These are phyloP conservation scores for Kwoniella heveanensis DNA, from an alignment of 768 basidiomycete genomes.

Conservation along the genomic window DNA sequence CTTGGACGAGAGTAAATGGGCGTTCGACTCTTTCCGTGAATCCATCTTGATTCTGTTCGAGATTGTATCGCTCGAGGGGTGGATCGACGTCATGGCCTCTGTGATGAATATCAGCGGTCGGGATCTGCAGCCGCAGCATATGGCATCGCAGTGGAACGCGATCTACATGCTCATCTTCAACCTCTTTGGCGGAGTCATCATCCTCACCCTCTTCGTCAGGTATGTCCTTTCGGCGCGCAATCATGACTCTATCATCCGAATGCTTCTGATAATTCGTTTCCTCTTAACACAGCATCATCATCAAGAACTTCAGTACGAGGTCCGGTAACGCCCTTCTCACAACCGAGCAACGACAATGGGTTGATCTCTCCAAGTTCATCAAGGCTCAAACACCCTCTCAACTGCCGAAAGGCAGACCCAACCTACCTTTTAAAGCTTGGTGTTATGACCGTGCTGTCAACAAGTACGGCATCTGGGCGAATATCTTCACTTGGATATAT, in stretches of 20 bases:
- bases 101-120: slow-evolving; percentile 75
- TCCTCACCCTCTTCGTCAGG: slow-evolving; percentile 89
- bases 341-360: slow-evolving; percentile 86
- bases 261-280: too few relatives aligned
- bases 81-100: slow-evolving; percentile 88
- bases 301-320: slow-evolving; percentile 83
- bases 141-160: slow-evolving; percentile 77
- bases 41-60: slow-evolving; percentile 91
- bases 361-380: slow-evolving; percentile 85
- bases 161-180: slow-evolving; percentile 92
- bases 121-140: slow-evolving; percentile 69
- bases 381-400: slow-evolving; percentile 82
- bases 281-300: slow-evolving; percentile 73
- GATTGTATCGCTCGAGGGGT: slow-evolving; percentile 92
- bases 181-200: slow-evolving; percentile 83
- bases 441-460: slow-evolving; percentile 87
- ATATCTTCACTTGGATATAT: slow-evolving; percentile 75
- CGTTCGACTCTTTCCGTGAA: slow-evolving; percentile 81
- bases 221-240: slow-evolving; percentile 56
- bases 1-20: slow-evolving; percentile 68
- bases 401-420: slow-evolving; percentile 69
- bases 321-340: slow-evolving; percentile 86
- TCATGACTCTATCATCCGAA: too few relatives aligned
- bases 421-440: slow-evolving; percentile 68
- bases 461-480: slow-evolving; percentile 92